Base-by-base conservation (phyloP, 2,329 filamentous ascomycete genomes). In the Corinectria fuckeliana region DNA sequence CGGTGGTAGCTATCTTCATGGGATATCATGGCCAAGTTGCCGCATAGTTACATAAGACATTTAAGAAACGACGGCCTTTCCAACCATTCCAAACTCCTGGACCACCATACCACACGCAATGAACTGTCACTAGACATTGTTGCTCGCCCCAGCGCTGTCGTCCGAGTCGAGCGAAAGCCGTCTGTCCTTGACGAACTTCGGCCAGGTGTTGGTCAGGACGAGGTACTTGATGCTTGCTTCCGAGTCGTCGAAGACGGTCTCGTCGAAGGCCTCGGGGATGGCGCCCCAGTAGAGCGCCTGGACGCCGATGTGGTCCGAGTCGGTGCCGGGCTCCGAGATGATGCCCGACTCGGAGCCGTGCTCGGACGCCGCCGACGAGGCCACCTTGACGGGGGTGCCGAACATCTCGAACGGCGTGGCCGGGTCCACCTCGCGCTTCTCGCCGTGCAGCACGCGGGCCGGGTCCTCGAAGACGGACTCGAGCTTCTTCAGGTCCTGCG, bases 131-230 rank as follows among this genome's bases (percentile, higher is more conserved):
- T 3, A 13, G 9, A n/a, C 38, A 25, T 48, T 55, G 14, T 61
- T 64, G 23, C 67, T 67, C 13, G 59, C 54, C 28, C 71, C 69
- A 2, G 68, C 55, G 38, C 56, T 61, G 59, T 64, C 69, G 20
- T 63, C 62, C 7, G 69, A 69, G 47, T 76, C 75, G 34, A 74
- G 65, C 1, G 74, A 76, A n/a, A 68, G 66, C 30, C 74, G 66
- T 47, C 74, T 66, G 50, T 81, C 79, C 58, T 74, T 77, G 59
- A 85, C 80, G 62, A 83, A 87, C 69, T 85, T 85, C 32, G 84
- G 83, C 88, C 88, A 91, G 0, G 88, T 91, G 71, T 90, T 90
- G 13, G 87, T 89, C 54, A 90, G 76, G 2, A 91, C 87, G 7
- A 90, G 79, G 60, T 89, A 88, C 73, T 88, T 89, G 75, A 91